Conservation (phyloP, 169 alveolate genomes). For the Plasmodium blacklocki region DNA sequence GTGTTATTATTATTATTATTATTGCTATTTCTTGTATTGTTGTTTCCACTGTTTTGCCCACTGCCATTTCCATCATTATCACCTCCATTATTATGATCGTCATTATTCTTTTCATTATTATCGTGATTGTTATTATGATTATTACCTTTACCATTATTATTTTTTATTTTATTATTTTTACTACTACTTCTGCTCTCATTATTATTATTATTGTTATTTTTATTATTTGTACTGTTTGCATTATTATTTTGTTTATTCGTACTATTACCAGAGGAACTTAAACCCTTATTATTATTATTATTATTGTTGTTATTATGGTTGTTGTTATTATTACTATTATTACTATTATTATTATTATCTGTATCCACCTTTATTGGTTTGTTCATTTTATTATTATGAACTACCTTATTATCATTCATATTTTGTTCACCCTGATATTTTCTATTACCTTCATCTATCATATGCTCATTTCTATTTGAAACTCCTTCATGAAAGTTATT, state of each 20-base stretch:
- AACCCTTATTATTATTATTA: constrained; percentile 6
- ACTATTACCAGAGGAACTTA: no score
- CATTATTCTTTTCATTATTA: constrained; percentile 1
- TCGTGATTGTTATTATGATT: background rate
- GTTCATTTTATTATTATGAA: constrained; percentile 5
- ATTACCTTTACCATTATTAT: background rate
- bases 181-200: constrained; percentile 1
- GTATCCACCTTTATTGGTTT: background rate
- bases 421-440: background rate
- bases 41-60: constrained; percentile 8
- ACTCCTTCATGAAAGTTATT: constrained; percentile 4
- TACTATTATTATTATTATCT: background rate
- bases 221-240: no score
- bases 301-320: background rate
- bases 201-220: background rate
- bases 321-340: background rate
- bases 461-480: constrained; percentile 18
- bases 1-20: background rate
- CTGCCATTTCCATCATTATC: constrained; percentile 6
- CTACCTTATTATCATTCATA: constrained; percentile 10
- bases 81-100: constrained; percentile 18
- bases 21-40: constrained; percentile 4
- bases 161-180: background rate
- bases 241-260: no score
- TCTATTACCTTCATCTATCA: constrained; percentile 24